phyloP scores from a whole-genome alignment of 768 basidiomycete species.

The Podaxis sp. region DNA sequence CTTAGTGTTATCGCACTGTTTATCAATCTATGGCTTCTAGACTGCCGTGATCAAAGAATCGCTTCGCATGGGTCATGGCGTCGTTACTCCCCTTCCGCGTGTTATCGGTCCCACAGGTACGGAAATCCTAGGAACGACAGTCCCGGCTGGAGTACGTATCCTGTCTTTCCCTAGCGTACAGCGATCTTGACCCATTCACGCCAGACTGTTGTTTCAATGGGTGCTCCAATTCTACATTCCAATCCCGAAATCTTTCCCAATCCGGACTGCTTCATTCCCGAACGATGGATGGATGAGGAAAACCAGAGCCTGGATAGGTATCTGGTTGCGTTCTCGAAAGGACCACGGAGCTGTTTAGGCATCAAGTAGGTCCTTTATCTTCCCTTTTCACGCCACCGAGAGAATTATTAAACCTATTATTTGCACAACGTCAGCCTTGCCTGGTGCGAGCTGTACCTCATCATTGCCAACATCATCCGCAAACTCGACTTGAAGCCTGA shows the following conservation, averaged over 20 bases:
- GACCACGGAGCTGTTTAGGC: constrained; percentile 44
- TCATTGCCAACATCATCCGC: constrained; percentile 33
- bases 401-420: background rate
- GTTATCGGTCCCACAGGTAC: constrained; percentile 35
- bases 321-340: constrained; percentile 44
- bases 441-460: constrained; percentile 32
- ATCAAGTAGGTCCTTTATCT: constrained; percentile 35
- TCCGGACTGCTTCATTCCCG: constrained; percentile 38
- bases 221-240: constrained; percentile 37
- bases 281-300: constrained; percentile 41
- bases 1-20: background rate
- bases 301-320: constrained; percentile 39
- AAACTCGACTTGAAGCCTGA: constrained; percentile 27
- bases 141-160: constrained; percentile 39
- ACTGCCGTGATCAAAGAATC: constrained; percentile 50
- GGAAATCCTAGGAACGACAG: constrained; percentile 32
- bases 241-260: constrained; percentile 42
- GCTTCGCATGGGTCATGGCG: constrained; percentile 40
- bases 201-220: constrained; percentile 44
- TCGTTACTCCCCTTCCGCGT: constrained; percentile 38
- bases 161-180: too few relatives aligned
- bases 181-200: background rate
- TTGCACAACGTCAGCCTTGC: constrained; percentile 25
- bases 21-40: constrained; percentile 24
- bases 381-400: background rate